Evolutionary conservation across 2,329 filamentous ascomycete genomes (phyloP), one percentile per base, ranked within the genome.

Genomic region (Ceratocystis colombiana): DNA sequence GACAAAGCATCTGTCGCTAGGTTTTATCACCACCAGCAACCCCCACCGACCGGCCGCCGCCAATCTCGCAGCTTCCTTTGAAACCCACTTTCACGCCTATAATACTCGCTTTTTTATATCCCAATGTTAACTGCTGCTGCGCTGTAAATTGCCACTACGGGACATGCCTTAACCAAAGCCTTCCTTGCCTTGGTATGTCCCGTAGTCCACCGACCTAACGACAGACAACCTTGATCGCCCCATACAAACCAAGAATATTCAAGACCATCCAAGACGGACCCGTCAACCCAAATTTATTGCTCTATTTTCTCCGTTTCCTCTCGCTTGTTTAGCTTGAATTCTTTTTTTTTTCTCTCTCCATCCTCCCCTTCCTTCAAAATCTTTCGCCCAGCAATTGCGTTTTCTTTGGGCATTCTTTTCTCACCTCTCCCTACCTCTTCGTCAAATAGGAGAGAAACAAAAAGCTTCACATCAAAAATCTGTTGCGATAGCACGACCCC

Each of bases 111-210:
- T 85, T 87, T 82, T 80, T 88, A 63, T 45, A 45, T 48, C 61
- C 61, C 44, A 48, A 63, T 63, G 61, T 50, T 45, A 6, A 25
- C 46, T 45, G 20, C 48, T 87, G 87, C 85, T 89, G 87, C 88
- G 88, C 89, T 93, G 88, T 95, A 91, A 92, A 90, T 84, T 79
- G 83, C 85, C 86, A 87, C 88, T 91, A 85, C 86, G 86, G 85
- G 84, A 80, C 79, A 77, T 77, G 76, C 80, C 78, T 41, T 74
- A 77, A 77, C 72, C 73, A 73, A 59, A 59, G 53, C 53, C 53
- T 59, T 59, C 15, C 53, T 33, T 59, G 53, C 75, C 73, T 76
- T 68, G 72, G 71, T 73, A 69, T 81, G 83, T 84, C 83, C 83
- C 83, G 86, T 84, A 91, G 89, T 90, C 88, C 87, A 85, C 85